Evolutionary conservation across 352 stramenopile species (phyloP).

Genomic region (Pseudoperonospora humuli): DNA sequence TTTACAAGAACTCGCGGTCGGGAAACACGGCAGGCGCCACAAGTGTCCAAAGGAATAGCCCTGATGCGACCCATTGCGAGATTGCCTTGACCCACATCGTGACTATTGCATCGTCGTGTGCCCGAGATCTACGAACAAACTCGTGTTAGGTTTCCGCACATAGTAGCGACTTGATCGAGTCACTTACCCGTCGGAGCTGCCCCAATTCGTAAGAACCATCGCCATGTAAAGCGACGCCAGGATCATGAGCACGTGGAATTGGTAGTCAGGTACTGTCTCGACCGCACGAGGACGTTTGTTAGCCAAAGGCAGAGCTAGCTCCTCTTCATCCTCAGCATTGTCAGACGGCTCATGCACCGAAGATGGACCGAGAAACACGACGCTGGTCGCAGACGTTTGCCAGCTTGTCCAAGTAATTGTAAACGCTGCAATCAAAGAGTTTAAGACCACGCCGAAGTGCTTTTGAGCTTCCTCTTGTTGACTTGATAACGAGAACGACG

Average conservation of each 20-base stretch:
- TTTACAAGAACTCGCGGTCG: slow-evolving; percentile 83
- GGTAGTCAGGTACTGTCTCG: slow-evolving; percentile 45
- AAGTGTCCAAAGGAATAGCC: slow-evolving; percentile 93
- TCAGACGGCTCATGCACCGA: slow-evolving; percentile 14
- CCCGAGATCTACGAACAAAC: slow-evolving; percentile 23
- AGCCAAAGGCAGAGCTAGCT: slow-evolving; percentile 11
- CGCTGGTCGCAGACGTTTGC: slow-evolving; percentile 56
- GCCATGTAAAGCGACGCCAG: slow-evolving; percentile 74
- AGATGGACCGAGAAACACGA: slow-evolving; percentile 41
- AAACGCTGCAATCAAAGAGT: slow-evolving; percentile 46
- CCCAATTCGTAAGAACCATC: slow-evolving; percentile 80
- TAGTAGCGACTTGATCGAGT: not conserved
- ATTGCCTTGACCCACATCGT: slow-evolving; percentile 94
- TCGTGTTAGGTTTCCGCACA: slow-evolving; percentile 1
- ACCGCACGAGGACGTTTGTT: slow-evolving; percentile 9
- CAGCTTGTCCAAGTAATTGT: slow-evolving; percentile 66
- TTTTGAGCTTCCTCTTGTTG: slow-evolving; percentile 29
- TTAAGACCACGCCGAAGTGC: slow-evolving; percentile 36
- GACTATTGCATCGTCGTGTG: slow-evolving; percentile 43
- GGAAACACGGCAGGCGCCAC: slow-evolving; percentile 88
- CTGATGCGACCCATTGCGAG: slow-evolving; percentile 87
- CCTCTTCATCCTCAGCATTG: slow-evolving; percentile 22
- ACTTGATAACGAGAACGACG: slow-evolving; percentile 18
- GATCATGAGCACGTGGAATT: slow-evolving; percentile 72
- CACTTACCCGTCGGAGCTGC: slow-evolving; percentile 44